Evolutionary conservation across 805 yeast species (phyloP).

Genomic region (Candida maris): DNA sequence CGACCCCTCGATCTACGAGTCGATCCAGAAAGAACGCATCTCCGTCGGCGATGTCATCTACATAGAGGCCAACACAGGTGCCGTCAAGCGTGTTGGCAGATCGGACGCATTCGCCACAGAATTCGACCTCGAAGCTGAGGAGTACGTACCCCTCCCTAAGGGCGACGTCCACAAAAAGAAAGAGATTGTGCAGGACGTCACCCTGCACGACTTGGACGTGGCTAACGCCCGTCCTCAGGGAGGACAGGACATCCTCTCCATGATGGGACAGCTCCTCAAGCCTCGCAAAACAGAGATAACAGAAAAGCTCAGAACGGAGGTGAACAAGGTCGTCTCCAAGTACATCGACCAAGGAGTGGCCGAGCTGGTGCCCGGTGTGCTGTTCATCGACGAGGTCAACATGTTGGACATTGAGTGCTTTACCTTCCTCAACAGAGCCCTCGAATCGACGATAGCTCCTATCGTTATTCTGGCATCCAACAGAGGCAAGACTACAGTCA

Average conservation of each 20-base stretch:
- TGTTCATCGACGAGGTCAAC: constrained; percentile 96
- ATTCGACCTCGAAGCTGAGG: constrained; percentile 97
- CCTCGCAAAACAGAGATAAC: constrained; percentile 97
- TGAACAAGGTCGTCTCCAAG: constrained; percentile 93
- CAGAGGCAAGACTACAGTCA: constrained; percentile 87
- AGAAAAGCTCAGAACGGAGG: constrained; percentile 92
- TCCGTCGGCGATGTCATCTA: constrained; percentile 96
- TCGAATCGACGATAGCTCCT: constrained; percentile 95
- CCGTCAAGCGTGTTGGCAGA: constrained; percentile 90
- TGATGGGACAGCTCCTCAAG: constrained; percentile 95
- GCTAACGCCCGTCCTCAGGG: constrained; percentile 98
- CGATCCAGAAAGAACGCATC: constrained; percentile 90
- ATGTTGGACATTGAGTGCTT: constrained; percentile 98
- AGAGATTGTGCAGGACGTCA: constrained; percentile 96
- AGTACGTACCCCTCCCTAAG: constrained; percentile 97
- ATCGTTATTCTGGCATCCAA: constrained; percentile 98
- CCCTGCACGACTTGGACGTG: constrained; percentile 95
- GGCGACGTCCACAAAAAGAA: constrained; percentile 96
- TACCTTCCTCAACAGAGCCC: constrained; percentile 91
- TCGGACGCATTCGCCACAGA: constrained; percentile 95
- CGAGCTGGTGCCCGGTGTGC: constrained; percentile 94
- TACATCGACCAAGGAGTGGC: constrained; percentile 99
- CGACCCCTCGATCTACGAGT: constrained; percentile 97
- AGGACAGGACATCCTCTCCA: constrained; percentile 92
- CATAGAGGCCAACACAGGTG: constrained; percentile 93